Evolutionary conservation across 257 asterid genomes (phyloP).

Genomic region (Apocynum venetum): DNA sequence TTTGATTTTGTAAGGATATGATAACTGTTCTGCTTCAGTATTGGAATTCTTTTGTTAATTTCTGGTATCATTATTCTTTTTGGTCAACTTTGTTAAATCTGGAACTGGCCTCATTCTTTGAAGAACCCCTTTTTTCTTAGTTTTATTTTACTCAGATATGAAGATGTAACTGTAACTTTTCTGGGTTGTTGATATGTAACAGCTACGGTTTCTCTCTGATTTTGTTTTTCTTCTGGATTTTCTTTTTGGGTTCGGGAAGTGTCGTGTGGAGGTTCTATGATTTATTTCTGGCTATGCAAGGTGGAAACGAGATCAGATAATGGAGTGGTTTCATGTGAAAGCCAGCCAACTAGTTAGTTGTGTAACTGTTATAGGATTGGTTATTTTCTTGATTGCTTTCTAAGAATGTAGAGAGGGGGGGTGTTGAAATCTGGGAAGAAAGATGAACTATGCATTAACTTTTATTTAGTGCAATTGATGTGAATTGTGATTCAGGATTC

Average conservation of each 20-base stretch:
- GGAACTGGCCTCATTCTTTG: not conserved
- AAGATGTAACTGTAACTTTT: not conserved
- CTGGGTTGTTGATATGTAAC: not conserved
- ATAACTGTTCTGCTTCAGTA: too few species aligned
- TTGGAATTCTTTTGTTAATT: too few species aligned
- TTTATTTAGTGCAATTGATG: not conserved
- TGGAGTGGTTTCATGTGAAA: conserved; percentile 3
- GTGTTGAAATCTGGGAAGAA: not conserved
- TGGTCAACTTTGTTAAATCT: not conserved
- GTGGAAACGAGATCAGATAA: not conserved
- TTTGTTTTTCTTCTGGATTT: not conserved
- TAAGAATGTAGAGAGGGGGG: not conserved
- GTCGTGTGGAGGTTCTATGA: conserved; percentile 1
- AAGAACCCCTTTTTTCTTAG: not conserved
- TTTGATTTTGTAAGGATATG: too few species aligned
- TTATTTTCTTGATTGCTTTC: conserved; percentile 3
- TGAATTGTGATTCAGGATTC: conserved; percentile 15
- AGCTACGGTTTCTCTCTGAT: conserved; percentile 3
- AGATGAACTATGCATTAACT: not conserved
- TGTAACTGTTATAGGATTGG: not conserved
- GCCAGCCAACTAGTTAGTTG: not conserved
- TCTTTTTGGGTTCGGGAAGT: not conserved
- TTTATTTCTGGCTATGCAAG: not conserved
- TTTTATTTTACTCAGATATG: not conserved
- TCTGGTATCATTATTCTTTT: conserved; percentile 5